phyloP scores from a whole-genome alignment of 164 flowering plant genomes.

The Paratinospora sagittata region DNA sequence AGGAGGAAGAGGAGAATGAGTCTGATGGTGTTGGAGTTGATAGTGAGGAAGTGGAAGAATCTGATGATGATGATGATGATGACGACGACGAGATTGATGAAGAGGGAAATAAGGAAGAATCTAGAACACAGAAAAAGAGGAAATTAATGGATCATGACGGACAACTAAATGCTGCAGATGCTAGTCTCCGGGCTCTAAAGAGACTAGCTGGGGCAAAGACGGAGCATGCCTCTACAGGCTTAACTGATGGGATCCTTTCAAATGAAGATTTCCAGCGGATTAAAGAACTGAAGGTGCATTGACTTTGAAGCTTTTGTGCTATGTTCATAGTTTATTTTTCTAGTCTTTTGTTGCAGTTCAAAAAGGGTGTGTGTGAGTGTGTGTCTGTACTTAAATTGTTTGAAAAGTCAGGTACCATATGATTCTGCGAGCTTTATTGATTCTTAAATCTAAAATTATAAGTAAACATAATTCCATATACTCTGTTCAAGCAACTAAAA shows the following conservation, averaged over 20 bases:
- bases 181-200: conserved; percentile 79
- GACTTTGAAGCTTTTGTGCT: not conserved
- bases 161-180: conserved; percentile 45
- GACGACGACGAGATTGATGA: conserved; percentile 20
- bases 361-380: no score
- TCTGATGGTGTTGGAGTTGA: conserved; percentile 16
- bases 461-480: no score
- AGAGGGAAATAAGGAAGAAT: conserved; percentile 14
- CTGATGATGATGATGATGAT: conserved; percentile 21
- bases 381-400: no score
- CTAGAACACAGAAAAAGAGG: conserved; percentile 55
- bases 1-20: conserved; percentile 19
- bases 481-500: no score
- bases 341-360: not conserved
- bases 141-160: conserved; percentile 55
- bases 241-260: conserved; percentile 68
- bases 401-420: no score
- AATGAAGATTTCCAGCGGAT: conserved; percentile 83
- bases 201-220: conserved; percentile 45
- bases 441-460: no score
- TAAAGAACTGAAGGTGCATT: conserved; percentile 64
- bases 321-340: not conserved
- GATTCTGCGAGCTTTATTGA: no score
- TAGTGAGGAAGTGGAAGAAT: conserved; percentile 8
- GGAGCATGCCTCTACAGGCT: conserved; percentile 22